phyloP scores from a whole-genome alignment of 2,329 filamentous ascomycete genomes.

The Phymatotrichopsis omnivora region DNA sequence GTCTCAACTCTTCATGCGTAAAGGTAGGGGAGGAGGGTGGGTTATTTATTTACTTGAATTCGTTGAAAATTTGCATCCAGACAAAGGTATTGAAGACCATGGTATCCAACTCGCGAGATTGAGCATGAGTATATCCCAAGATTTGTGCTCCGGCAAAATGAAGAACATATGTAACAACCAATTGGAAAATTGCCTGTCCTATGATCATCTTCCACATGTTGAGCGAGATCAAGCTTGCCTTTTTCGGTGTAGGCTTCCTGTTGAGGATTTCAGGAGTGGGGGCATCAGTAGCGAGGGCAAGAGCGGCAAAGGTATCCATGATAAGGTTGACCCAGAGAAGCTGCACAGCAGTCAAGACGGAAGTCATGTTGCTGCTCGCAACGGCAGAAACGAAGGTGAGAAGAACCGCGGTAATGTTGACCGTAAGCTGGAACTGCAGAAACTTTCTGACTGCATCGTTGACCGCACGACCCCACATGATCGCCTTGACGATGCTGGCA shows the following conservation, averaged over 20 bases:
- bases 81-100: constrained; percentile 62
- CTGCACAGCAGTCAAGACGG: constrained; percentile 56
- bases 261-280: constrained; percentile 49
- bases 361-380: constrained; percentile 44
- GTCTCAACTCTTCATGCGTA: constrained; percentile 7
- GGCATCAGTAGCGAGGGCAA: constrained; percentile 54
- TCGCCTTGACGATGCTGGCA: constrained; percentile 53
- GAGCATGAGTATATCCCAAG: constrained; percentile 41
- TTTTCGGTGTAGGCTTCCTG: constrained; percentile 42
- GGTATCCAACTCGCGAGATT: constrained; percentile 44
- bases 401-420: constrained; percentile 58
- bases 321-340: constrained; percentile 61
- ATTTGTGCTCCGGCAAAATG: constrained; percentile 52
- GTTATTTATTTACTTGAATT: constrained; percentile 43
- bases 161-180: constrained; percentile 48
- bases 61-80: constrained; percentile 64
- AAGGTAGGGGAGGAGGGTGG: background rate
- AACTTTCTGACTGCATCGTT: constrained; percentile 61
- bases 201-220: constrained; percentile 58
- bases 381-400: constrained; percentile 56
- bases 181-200: constrained; percentile 51
- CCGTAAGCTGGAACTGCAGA: constrained; percentile 58
- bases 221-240: constrained; percentile 39
- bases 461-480: constrained; percentile 59
- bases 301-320: constrained; percentile 58